Base-by-base conservation (phyloP, 2,329 filamentous ascomycete genomes). In the Aureobasidium sp. region DNA sequence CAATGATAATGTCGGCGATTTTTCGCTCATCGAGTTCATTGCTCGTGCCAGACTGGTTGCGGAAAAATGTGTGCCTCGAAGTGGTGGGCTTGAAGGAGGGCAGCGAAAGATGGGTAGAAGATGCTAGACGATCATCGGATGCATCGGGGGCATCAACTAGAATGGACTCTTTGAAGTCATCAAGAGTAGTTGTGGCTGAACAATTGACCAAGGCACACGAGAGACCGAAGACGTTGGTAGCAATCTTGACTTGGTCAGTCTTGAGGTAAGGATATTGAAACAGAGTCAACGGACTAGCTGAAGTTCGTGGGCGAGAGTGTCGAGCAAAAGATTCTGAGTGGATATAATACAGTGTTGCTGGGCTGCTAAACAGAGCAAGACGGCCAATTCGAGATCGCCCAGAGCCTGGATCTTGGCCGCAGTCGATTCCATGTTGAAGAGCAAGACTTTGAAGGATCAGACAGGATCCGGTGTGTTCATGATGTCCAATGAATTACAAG, bases 281-380 rank as follows among this genome's bases (percentile, higher is more conserved):
- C 25, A n/a, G 14, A 5, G 39, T 42, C 48, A 63, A 62, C 64
- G 14, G 75, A 90, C 88, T 70, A 94, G 77, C 65, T 84, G 82
- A 25, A 96, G 78, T 74, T 96, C 91, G 58, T 84, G 81, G 47
- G 87, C 81, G n/a, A 96, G 79, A 66, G 86, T 82, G 72, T 88
- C 81, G 62, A 93, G 76, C 58, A 79, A 77, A 39, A 83, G 77
- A 5, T 77, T 73, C 2, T 86, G 83, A 17, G 90, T 89, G 74
- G 91, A 88, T 70, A 97, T 85, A 68, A 97, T 86, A 76, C 91
- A 96, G 74, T 97, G 92, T 74, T 96, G 89, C 67, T 87, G 83
- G 64, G 87, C 86, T 65, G 91, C 82, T 57, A 97, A 83, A 71
- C 88, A 92, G 56, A 97, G 83, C 44, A 97, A 81, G 15, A 89